phyloP scores from a whole-genome alignment of 192 early-diverging fungal species.

The Coemansia sp. region DNA sequence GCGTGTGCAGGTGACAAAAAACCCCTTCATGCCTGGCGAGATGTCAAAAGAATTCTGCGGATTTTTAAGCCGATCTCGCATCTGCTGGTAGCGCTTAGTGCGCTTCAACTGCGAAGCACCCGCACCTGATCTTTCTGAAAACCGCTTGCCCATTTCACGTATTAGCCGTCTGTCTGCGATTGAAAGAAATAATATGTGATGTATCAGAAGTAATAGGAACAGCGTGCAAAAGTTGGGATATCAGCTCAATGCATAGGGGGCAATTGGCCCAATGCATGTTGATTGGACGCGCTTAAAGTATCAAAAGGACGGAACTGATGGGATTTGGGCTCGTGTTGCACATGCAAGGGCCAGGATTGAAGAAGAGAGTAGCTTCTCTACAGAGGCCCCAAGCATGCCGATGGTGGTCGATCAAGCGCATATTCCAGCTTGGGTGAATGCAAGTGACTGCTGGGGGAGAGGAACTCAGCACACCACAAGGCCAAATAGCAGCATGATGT shows the following conservation, averaged over 20 bases:
- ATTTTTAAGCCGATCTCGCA: slow-evolving; percentile 42
- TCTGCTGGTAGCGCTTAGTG: slow-evolving; percentile 39
- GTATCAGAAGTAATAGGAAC: not conserved
- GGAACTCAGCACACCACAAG: not conserved
- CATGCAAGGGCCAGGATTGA: not conserved
- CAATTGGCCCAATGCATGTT: not conserved
- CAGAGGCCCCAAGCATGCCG: not conserved
- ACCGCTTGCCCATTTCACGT: slow-evolving; percentile 28
- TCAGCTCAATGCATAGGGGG: not conserved
- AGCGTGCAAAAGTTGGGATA: not conserved
- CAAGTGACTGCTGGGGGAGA: not conserved
- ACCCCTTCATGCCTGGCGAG: slow-evolving; percentile 52
- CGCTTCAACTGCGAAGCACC: slow-evolving; percentile 36
- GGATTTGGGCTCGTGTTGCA: not conserved
- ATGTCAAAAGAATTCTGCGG: slow-evolving; percentile 47
- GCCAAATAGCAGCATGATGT: not conserved
- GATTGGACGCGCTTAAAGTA: not conserved
- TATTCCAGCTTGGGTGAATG: not conserved
- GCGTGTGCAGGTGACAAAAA: slow-evolving; percentile 48
- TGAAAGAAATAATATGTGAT: not conserved
- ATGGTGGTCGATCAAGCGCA: not conserved
- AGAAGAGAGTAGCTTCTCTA: not conserved
- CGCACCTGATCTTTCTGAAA: slow-evolving; percentile 27
- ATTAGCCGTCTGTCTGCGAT: not conserved
- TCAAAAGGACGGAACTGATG: not conserved